Evolutionary conservation across 805 yeast species (phyloP), one percentile per base, ranked within the genome.

Genomic region (Wickerhamiella kazuoi): DNA sequence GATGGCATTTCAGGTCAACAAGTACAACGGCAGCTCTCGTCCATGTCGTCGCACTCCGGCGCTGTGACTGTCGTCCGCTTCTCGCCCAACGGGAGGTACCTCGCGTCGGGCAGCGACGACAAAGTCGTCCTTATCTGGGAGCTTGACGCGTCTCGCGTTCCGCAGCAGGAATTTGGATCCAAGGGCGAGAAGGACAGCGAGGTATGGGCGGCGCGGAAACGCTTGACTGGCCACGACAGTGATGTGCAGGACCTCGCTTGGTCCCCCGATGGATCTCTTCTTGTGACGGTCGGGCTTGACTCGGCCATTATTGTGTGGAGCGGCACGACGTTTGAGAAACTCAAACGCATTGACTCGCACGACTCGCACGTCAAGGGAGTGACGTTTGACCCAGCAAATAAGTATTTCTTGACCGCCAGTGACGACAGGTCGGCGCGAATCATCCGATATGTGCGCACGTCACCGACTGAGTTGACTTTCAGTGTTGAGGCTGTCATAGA

Each of bases 161-260:
- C 74, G n/a, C 58, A 70, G n/a, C 49, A 55, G 34, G 74, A 73
- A 44, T 78, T 80, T 61, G 94, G 93, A 13, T 69, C 72, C 24
- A 46, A 47, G 34, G 59, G 58, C 17, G 68, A 74, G 39, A 77
- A 72, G 36, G 94, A 84, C 49, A 52, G 72, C 40, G 98, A 87
- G 57, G 93, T 81, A 50, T 87, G 98, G 98, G 76, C 87, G 1
- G 96, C 87, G 1, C 63, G 94, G 16, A 82, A 82, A 50, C 69
- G 97, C 50, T 68, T 84, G 14, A 95, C 83, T 16, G 98, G 96
- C 1, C 99, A 90, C 57, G 97, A 90, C 46, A 90, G 87, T 54
- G 99, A 90, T 62, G 81, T 90, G 37, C 98, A 90, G 56, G 98
- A 90, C 58, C 76, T 90, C 48, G 93, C 95, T 33, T 90, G 98